Evolutionary conservation across 768 basidiomycete genomes (phyloP), one percentile per base, ranked within the genome.

Genomic region (Mycena epipterygia): DNA sequence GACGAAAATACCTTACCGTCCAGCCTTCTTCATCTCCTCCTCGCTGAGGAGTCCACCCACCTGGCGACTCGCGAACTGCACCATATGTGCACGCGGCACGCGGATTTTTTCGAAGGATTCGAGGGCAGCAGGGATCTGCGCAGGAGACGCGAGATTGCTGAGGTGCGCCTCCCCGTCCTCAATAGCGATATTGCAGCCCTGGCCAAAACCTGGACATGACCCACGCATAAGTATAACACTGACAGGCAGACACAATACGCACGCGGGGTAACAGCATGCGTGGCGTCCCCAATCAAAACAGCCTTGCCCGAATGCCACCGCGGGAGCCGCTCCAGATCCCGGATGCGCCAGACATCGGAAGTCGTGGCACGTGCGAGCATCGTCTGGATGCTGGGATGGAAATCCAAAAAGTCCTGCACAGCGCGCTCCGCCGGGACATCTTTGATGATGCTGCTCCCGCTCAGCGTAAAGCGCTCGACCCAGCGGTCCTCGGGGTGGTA

Each of bases 111-210:
- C 64, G 21, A 73, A 73, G 2, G 49, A 53, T 52, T 42, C 39
- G 9, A 70, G 55, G 17, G 68, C 68, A 8, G 5, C 23, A 9
- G 68, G 64, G 13, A 73, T 57, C 37, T 73, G 39, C 39, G 33
- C 48, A 2, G 41, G 29, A 25, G 72, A 70, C 9, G 58, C 16
- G 11, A 68, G 17, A 30, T 64, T n/a, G 7, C 25, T 16, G 60
- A 82, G 81, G 64, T 83, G 69, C 19, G 82, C 81, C 16, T 76
- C 75, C 9, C 80, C 81, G 58, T 82, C 81, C 64, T 82, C 81
- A 35, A 80, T 66, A 9, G 79, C 78, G 65, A 82, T 71, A 46
- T 82, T 82, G 53, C 79, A 79, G 42, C 76, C 71, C 61, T 81
- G 82, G 52, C 72, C 72, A 16, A 70, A 67, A 67, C 67, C 72